Base-by-base conservation (phyloP, 2,329 filamentous ascomycete genomes). In the Keithomyces neogunnii region DNA sequence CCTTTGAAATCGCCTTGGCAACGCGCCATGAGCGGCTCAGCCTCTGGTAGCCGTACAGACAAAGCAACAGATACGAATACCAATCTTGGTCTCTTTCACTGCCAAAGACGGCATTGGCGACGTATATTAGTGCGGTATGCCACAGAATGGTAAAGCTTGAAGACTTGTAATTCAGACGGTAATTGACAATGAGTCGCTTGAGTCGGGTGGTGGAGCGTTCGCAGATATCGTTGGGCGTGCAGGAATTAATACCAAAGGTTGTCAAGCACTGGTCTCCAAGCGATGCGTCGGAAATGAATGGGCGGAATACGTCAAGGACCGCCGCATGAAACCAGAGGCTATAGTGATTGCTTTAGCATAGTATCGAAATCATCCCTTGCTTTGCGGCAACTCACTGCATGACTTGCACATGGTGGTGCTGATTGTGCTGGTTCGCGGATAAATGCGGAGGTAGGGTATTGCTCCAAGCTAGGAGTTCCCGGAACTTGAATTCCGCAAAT, bases 101-200 rank as follows among this genome's bases (percentile, higher is more conserved):
- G n/a, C 57, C 57, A 3, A 69, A 54, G 40, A 69, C 59, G 4
- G 63, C 66, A 19, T 70, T 70, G 8, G 62, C 62, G 1, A 70
- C 61, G 48, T 70, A 70, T 6, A 68, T 61, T 4, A 70, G 56
- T 1, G 62, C 66, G 2, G 61, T 69, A 48, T 70, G 66, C 67
- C 66, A 71, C 4, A 70, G 57, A 1, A 70, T 62, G 1, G 66
- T 67, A 47, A 64, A 64, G 3, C 59, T 57, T 3, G 66, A 67
- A 10, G 59, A 62, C 2, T 51, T 51, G 45, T 66, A 62, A 5
- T 62, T 56, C 26, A 56, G 61, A 0, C 66, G 63, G 51, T 65
- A 70, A 29, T 63, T 55, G 19, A 68, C 49, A 1, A 69, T 57
- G 1, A 70, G 60, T 7, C 58, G 59, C 51, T 69, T 69, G n/a